Base-by-base conservation (phyloP, 2,329 filamentous ascomycete species). In the Colletotrichum cuscutae region DNA sequence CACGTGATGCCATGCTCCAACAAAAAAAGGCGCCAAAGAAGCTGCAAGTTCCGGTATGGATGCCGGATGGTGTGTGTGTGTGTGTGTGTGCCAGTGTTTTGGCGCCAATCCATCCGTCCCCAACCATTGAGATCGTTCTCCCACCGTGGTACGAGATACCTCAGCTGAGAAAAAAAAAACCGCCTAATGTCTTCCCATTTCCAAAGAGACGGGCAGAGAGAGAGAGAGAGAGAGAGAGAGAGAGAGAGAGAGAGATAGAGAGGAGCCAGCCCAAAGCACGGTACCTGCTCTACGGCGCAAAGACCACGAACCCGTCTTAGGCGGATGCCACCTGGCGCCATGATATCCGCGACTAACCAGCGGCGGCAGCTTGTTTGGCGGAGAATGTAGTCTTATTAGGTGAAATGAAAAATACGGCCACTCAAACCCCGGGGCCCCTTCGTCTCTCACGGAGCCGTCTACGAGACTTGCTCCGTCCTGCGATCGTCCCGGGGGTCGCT, bases 381-480 rank as follows among this genome's bases (percentile, higher is more conserved):
- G 62, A 64, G 68, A 73, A 72, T 73, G 68, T 63, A 68, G 68
- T 73, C 63, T 72, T 59, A 72, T 73, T 73, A 73, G 32, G 42
- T 65, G 60, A 61, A 67, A 68, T 72, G 61, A 73, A 15, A 58
- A 53, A 49, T 52, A 62, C 67, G 68, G n/a, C 61, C 42, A 61
- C 58, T 72, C 46, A 37, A 62, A 62, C 28, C 42, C 57, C 5
- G 15, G 8, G 22, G 32, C 32, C 28, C 42, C 42, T 26, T 67
- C 28, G 28, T 65, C 22, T 30, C 19, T 49, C 26, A 13, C 53
- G 26, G 26, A 59, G 42, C 63, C 68, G 71, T 72, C 42, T 49
- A 22, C 64, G 53, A 42, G 53, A 32, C 65, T 35, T 61, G 57
- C 63, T 37, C 37, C 37, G 22, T 65, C 71, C 26, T 30, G 52